Base-by-base conservation (phyloP, 768 basidiomycete species). In the Leccinum subgranulosum region DNA sequence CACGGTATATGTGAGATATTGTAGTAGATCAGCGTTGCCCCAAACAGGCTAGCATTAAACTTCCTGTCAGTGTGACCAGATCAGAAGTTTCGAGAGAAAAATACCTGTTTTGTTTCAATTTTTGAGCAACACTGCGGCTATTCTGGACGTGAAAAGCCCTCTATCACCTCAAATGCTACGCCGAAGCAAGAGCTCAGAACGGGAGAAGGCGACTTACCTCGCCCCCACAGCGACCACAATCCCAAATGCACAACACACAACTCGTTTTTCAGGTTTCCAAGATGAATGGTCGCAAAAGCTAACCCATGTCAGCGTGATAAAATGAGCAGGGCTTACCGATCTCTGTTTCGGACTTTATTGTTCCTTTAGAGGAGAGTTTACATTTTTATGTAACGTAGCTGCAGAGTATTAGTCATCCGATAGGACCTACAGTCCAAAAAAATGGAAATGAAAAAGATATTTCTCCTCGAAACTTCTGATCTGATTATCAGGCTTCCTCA, bases 1-100 rank as follows among this genome's bases (percentile, higher is more conserved):
- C 41, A 15, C 14, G 23, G 57, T 68, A 64, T 69, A 60, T 66
- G 61, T 66, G 64, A 68, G 14, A 56, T 19, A 7, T 29, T 45
- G 15, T 8, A 31, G 49, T 19, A 29, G 31, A 21, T 51, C 46
- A 28, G 27, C 14, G 33, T 23, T 53, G 12, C 8, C 53, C 34
- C 6, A 12, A 53, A 63, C 56, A 54, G 47, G 51, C 11, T 33
- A 33, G 31, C 31, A 33, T 33, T 33, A 0, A 33, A 33, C 51
- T 15, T 6, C 15, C 39, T 10, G 19, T 43, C 11, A 21, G 19
- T 15, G 2, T 17, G 14, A 15, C 15, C 15, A 6, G 34, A 17
- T 36, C 15, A 36, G 34, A 34, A 15, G 15, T 15, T 36, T 36
- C 33, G 14, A 34, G 14, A 34, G 34, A 36, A 36, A 27, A 36